Evolutionary conservation across 495 filamentous ascomycete genomes (phyloP).

Genomic region (Parmelia sp.): DNA sequence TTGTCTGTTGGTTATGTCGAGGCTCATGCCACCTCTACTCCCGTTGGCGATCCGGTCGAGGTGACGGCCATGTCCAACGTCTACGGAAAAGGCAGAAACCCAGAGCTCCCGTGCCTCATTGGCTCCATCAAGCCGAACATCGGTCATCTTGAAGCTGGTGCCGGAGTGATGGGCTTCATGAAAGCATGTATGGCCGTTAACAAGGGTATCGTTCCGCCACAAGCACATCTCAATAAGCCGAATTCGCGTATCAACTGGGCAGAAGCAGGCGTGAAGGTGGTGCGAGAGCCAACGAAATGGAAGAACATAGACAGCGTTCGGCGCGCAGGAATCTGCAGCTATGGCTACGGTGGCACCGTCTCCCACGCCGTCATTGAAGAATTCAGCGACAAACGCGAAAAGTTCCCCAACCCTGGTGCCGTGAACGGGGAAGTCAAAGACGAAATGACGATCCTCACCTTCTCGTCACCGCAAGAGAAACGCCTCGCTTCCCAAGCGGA

Average conservation of each 20-base stretch:
- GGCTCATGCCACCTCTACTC: slow-evolving; percentile 41
- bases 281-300: slow-evolving; percentile 24
- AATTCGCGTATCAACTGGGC: slow-evolving; percentile 38
- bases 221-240: slow-evolving; percentile 30
- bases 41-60: slow-evolving; percentile 41
- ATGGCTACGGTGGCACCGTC: slow-evolving; percentile 41
- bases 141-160: slow-evolving; percentile 43
- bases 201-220: slow-evolving; percentile 31
- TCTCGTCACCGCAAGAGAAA: slow-evolving; percentile 35
- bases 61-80: slow-evolving; percentile 31
- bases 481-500: slow-evolving; percentile 26
- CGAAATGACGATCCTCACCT: slow-evolving; percentile 20
- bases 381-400: neutral
- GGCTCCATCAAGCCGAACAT: slow-evolving; percentile 41
- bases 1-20: slow-evolving; percentile 36
- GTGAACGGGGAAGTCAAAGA: neutral
- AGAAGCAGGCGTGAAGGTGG: slow-evolving; percentile 30
- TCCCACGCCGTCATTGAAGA: slow-evolving; percentile 39
- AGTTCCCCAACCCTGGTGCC: neutral
- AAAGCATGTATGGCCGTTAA: slow-evolving; percentile 35
- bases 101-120: slow-evolving; percentile 23
- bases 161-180: slow-evolving; percentile 37
- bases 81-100: slow-evolving; percentile 17
- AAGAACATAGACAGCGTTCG: slow-evolving; percentile 14
- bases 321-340: slow-evolving; percentile 38